Evolutionary conservation across 2,329 filamentous ascomycete species (phyloP).

Genomic region (Alternaria incomplexa): DNA sequence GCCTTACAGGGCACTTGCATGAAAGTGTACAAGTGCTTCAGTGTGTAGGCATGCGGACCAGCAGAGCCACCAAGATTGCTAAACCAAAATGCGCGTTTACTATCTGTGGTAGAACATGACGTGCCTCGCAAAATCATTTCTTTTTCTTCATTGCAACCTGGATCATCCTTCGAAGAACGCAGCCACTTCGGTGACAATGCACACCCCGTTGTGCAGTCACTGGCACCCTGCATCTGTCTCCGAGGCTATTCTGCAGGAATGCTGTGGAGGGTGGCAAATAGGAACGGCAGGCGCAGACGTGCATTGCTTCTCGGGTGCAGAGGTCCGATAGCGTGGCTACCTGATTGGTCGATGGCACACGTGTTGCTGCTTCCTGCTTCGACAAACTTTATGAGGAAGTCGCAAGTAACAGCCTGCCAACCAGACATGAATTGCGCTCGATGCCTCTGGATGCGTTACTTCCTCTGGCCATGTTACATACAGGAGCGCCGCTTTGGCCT

Average conservation of each 20-base stretch:
- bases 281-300: not conserved
- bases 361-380: not conserved
- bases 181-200: slow-evolving; percentile 6
- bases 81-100: not conserved
- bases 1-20: not conserved
- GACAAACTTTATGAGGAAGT: slow-evolving; percentile 1
- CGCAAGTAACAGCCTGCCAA: not conserved
- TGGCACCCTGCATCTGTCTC: slow-evolving; percentile 2
- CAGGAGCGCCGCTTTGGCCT: not conserved
- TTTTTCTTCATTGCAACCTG: not conserved
- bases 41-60: not conserved
- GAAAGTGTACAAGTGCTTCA: not conserved
- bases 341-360: slow-evolving; percentile 8
- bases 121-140: not conserved
- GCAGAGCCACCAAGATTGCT: not conserved
- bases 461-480: not conserved
- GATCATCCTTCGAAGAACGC: not conserved
- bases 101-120: too few relatives aligned
- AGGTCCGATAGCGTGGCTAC: not conserved
- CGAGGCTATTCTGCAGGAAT: not conserved
- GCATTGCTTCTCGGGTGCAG: slow-evolving; percentile 10
- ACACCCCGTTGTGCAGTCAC: slow-evolving; percentile 1
- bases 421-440: not conserved
- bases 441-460: not conserved
- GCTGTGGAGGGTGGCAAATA: not conserved